Conservation (phyloP, 2,329 filamentous ascomycete species). For the Aspergillus fructus region DNA sequence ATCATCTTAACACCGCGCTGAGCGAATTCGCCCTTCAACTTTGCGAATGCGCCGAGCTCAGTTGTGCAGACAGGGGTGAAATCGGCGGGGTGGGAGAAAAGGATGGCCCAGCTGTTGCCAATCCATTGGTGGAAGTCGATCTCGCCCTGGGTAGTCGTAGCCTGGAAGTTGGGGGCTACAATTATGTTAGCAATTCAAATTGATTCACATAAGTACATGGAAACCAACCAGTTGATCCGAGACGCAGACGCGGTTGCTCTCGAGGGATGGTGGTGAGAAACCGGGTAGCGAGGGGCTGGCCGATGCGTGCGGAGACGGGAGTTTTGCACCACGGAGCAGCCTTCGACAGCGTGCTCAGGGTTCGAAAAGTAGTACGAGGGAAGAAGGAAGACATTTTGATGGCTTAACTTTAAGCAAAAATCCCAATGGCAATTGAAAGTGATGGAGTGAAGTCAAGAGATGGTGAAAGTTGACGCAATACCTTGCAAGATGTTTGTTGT, state of each 20-base stretch:
- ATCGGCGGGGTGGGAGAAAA: slow-evolving; percentile 72
- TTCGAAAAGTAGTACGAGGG: slow-evolving; percentile 27
- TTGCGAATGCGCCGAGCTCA: slow-evolving; percentile 89
- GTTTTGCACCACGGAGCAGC: slow-evolving; percentile 21
- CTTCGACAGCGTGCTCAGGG: slow-evolving; percentile 25
- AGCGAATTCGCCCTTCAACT: slow-evolving; percentile 82
- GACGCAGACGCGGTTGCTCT: slow-evolving; percentile 36
- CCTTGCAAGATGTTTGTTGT: background rate
- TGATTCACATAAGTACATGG: no score
- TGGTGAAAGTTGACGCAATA: background rate
- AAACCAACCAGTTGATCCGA: slow-evolving; percentile 34
- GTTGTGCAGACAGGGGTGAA: slow-evolving; percentile 96
- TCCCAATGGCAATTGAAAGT: background rate
- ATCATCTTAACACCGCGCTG: slow-evolving; percentile 89
- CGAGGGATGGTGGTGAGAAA: slow-evolving; percentile 28
- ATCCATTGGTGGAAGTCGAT: slow-evolving; percentile 72
- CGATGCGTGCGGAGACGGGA: slow-evolving; percentile 17
- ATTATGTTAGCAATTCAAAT: background rate
- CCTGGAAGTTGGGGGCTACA: slow-evolving; percentile 64
- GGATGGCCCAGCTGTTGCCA: slow-evolving; percentile 65
- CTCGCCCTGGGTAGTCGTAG: slow-evolving; percentile 63
- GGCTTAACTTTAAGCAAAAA: background rate
- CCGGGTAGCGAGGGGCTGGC: slow-evolving; percentile 29
- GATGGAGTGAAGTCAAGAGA: background rate
- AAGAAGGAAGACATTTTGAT: slow-evolving; percentile 30